Evolutionary conservation across 2,329 filamentous ascomycete species (phyloP).

Genomic region (Diaporthe sp.): DNA sequence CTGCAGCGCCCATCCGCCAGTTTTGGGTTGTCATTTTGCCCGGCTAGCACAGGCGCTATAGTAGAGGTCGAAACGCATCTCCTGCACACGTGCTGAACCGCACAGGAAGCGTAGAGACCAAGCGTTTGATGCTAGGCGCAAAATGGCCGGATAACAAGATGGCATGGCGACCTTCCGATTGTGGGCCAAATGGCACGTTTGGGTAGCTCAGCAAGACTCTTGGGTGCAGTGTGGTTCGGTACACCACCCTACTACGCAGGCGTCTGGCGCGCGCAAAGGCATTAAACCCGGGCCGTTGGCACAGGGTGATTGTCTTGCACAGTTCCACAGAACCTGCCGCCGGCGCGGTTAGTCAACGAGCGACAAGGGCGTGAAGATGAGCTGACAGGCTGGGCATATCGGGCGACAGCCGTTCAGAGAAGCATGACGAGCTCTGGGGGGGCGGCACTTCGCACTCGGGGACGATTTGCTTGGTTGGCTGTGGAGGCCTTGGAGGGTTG

Average conservation of each 20-base stretch:
- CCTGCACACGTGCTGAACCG: neutral
- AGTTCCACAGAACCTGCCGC: conserved; percentile 13
- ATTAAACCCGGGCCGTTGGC: conserved; percentile 14
- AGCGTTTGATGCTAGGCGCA: neutral
- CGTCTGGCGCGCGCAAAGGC: conserved; percentile 25
- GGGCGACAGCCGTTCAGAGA: neutral
- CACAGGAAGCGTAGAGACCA: neutral
- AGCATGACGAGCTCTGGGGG: neutral
- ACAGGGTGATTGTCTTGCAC: neutral
- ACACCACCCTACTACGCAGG: neutral
- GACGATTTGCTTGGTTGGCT: conserved; percentile 28
- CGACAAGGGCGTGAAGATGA: conserved; percentile 18
- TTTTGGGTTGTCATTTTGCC: neutral
- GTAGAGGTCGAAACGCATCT: conserved; percentile 1
- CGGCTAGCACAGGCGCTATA: conserved; percentile 7
- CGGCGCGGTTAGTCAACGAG: conserved; percentile 23
- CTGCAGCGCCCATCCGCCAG: neutral
- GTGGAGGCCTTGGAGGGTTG: conserved; percentile 27
- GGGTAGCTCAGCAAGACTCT: too few relatives aligned
- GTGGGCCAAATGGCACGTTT: neutral
- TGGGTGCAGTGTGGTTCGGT: conserved; percentile 12
- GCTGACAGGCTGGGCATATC: conserved; percentile 24
- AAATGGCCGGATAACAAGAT: neutral
- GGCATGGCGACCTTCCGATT: neutral
- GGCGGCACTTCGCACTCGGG: neutral